phyloP scores from a whole-genome alignment of 2,329 filamentous ascomycete species.

The Fusarium poae region DNA sequence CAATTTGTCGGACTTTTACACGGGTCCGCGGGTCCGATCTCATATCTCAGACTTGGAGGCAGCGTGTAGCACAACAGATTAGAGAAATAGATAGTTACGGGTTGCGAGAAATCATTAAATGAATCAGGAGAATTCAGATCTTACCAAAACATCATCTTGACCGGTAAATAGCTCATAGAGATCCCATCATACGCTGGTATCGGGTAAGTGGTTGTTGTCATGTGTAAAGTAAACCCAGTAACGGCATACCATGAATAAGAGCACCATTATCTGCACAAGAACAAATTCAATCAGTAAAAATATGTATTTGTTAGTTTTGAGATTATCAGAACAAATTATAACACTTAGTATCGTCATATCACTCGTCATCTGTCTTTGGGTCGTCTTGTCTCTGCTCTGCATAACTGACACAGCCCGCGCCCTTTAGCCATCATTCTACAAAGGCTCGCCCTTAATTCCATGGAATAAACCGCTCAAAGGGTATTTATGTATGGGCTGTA shows the following conservation, averaged over 20 bases:
- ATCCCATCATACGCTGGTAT: not conserved
- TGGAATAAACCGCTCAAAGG: not conserved
- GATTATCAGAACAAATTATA: not conserved
- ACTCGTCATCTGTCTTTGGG: too few species aligned
- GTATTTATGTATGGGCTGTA: not conserved
- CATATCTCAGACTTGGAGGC: not conserved
- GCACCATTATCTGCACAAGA: not conserved
- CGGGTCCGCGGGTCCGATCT: conserved; percentile 6
- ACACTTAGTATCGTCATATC: too few species aligned
- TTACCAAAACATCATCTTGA: not conserved
- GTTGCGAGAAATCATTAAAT: too few species aligned
- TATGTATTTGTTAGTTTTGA: not conserved
- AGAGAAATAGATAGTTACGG: not conserved
- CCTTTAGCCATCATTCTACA: not conserved
- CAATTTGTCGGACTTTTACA: not conserved
- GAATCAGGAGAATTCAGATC: not conserved
- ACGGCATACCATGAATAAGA: too few species aligned
- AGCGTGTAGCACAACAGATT: not conserved
- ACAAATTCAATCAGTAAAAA: not conserved
- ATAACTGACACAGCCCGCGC: conserved; percentile 4
- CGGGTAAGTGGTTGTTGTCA: not conserved
- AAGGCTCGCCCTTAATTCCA: conserved; percentile 1
- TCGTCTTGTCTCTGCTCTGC: not conserved
- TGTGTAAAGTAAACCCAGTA: not conserved
- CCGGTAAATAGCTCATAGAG: too few species aligned